Evolutionary conservation across 257 asterid genomes (phyloP).

Genomic region (Gentiana macrophylla): DNA sequence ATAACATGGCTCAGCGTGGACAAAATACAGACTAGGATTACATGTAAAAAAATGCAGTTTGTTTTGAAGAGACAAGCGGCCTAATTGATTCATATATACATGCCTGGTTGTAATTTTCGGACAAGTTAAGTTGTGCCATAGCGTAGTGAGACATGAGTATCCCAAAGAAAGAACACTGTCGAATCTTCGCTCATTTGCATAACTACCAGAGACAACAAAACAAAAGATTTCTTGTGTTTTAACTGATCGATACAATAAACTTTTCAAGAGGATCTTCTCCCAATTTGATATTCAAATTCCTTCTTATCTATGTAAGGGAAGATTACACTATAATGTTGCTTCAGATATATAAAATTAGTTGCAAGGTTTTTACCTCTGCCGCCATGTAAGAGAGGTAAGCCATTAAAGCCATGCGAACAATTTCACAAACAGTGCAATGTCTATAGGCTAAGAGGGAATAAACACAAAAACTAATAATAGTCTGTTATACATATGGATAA

Average conservation of each 20-base stretch:
- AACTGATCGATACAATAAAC: too few species aligned
- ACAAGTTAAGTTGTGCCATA: slow-evolving; percentile 91
- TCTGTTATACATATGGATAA: too few species aligned
- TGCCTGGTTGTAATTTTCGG: slow-evolving; percentile 68
- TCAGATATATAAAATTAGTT: too few species aligned
- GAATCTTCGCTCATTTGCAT: slow-evolving; percentile 61
- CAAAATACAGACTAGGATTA: neutral
- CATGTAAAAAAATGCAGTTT: neutral
- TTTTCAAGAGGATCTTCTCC: too few species aligned
- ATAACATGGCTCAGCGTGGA: neutral
- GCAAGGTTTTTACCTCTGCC: slow-evolving; percentile 62
- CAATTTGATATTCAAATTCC: too few species aligned
- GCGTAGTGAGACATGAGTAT: slow-evolving; percentile 91
- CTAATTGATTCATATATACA: too few species aligned
- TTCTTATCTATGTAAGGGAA: too few species aligned
- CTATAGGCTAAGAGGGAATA: slow-evolving; percentile 27
- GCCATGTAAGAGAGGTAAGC: slow-evolving; percentile 92
- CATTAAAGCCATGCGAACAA: slow-evolving; percentile 75
- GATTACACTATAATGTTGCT: too few species aligned
- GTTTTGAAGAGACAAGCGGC: neutral
- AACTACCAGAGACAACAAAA: slow-evolving; percentile 29
- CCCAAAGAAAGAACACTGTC: slow-evolving; percentile 89
- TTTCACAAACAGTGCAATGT: slow-evolving; percentile 82
- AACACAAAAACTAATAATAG: too few species aligned
- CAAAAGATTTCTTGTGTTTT: neutral